Evolutionary conservation across 805 yeast genomes (phyloP).

Genomic region (Cyberlindnera galapagoensis): DNA sequence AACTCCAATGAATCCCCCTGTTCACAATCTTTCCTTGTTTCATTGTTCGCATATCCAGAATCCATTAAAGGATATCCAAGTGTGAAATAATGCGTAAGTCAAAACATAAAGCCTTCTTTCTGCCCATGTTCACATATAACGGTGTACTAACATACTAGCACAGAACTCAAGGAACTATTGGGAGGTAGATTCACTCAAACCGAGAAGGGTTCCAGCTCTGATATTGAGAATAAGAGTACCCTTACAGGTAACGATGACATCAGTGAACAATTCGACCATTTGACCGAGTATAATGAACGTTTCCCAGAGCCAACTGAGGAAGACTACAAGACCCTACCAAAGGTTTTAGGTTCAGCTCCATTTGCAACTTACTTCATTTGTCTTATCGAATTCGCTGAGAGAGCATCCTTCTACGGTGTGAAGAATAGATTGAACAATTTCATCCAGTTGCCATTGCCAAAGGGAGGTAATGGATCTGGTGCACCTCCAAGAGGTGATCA

Average conservation of each 20-base stretch:
- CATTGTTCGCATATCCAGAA: too few relatives aligned
- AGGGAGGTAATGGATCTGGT: constrained; percentile 31
- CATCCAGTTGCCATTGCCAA: constrained; percentile 50
- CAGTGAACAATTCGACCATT: constrained; percentile 3
- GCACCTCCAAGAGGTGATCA: constrained; percentile 20
- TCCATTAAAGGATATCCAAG: too few relatives aligned
- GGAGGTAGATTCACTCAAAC: constrained; percentile 2
- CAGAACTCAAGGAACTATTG: constrained; percentile 5
- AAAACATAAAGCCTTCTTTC: too few relatives aligned
- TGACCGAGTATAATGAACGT: constrained; percentile 11
- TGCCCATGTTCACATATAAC: too few relatives aligned
- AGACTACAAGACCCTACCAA: constrained; percentile 28
- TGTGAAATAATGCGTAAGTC: too few relatives aligned
- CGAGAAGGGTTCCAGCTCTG: constrained; percentile 1
- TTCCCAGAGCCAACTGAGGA: constrained; percentile 40
- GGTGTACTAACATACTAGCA: constrained; percentile 1
- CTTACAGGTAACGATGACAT: constrained; percentile 3
- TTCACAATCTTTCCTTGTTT: too few relatives aligned
- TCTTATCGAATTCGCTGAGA: constrained; percentile 71
- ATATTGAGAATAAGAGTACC: constrained; percentile 1
- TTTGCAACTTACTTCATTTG: constrained; percentile 45
- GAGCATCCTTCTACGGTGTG: constrained; percentile 76
- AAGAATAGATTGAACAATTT: constrained; percentile 74
- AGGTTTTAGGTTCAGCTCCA: constrained; percentile 41
- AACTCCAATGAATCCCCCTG: too few relatives aligned